phyloP scores from a whole-genome alignment of 805 yeast species.

The Suhomyces faveliae region DNA sequence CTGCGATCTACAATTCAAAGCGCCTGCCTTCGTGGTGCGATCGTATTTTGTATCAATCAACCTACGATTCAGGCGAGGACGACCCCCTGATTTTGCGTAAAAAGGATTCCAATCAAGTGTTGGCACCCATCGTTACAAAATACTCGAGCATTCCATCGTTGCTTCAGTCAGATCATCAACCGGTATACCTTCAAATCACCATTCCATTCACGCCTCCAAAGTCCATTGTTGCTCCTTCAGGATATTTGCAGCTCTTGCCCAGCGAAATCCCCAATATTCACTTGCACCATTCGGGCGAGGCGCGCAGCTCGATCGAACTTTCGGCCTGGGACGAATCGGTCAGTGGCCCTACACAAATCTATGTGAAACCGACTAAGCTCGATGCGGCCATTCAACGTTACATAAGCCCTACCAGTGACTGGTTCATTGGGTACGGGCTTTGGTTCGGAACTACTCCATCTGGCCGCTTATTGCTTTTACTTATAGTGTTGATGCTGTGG shows the following conservation, averaged over 20 bases:
- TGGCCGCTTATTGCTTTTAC: constrained; percentile 30
- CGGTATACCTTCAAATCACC: constrained; percentile 57
- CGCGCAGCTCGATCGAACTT: constrained; percentile 6
- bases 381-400: constrained; percentile 27
- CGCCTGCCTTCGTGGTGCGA: constrained; percentile 92
- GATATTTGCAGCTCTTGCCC: constrained; percentile 31
- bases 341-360: constrained; percentile 42
- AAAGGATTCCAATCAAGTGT: background rate
- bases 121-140: constrained; percentile 26
- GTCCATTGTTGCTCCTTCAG: constrained; percentile 25
- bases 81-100: background rate
- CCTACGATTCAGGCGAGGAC: constrained; percentile 22
- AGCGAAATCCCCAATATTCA: constrained; percentile 7
- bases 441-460: constrained; percentile 33
- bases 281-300: constrained; percentile 1
- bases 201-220: constrained; percentile 46
- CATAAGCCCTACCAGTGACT: constrained; percentile 29
- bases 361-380: constrained; percentile 32
- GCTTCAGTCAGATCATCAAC: constrained; percentile 73
- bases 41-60: constrained; percentile 60
- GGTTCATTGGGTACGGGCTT: constrained; percentile 31
- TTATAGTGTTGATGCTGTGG: constrained; percentile 13
- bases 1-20: constrained; percentile 52
- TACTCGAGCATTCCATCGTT: constrained; percentile 53
- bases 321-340: constrained; percentile 18